A percentile compares a stretch with the other conserved stretches of the same genome.
Evolutionary conservation across 2,329 filamentous ascomycete species (phyloP).

Genomic region (Scortechinia acanthostroma): DNA sequence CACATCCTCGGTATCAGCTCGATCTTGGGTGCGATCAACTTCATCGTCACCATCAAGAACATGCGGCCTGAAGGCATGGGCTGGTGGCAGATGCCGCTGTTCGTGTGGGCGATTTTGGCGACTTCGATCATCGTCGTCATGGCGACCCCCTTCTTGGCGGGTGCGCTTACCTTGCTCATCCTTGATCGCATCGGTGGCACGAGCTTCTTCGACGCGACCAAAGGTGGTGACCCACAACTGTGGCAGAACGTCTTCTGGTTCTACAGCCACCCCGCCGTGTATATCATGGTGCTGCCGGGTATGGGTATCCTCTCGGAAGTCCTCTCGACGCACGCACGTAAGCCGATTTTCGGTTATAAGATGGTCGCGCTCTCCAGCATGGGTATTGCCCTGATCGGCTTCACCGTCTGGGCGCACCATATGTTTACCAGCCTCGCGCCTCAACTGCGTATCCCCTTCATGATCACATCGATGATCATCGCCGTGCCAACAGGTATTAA

Average conservation of each 20-base stretch:
- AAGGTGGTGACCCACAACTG: too few relatives aligned
- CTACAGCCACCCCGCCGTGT: not conserved
- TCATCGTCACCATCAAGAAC: not conserved
- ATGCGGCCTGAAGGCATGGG: not conserved
- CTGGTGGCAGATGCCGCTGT: not conserved
- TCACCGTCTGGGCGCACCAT: not conserved
- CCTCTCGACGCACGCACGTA: not conserved
- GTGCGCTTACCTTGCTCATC: slow-evolving; percentile 2
- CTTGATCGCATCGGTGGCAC: slow-evolving; percentile 4
- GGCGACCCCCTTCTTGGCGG: not conserved
- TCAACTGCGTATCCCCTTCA: slow-evolving; percentile 4
- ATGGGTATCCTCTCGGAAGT: not conserved
- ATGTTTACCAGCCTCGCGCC: not conserved
- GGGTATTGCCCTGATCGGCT: not conserved
- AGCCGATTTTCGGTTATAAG: not conserved
- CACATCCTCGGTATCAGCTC: too few relatives aligned
- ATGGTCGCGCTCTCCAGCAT: not conserved
- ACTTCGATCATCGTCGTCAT: not conserved
- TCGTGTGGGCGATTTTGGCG: not conserved
- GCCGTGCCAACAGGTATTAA: slow-evolving; percentile 4
- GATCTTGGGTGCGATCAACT: not conserved
- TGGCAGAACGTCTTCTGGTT: too few relatives aligned
- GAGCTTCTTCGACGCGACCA: too few relatives aligned
- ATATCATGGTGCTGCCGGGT: not conserved
- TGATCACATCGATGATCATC: slow-evolving; percentile 4